Conservation (phyloP, 306 rosid species). For the Vigna angularis region DNA sequence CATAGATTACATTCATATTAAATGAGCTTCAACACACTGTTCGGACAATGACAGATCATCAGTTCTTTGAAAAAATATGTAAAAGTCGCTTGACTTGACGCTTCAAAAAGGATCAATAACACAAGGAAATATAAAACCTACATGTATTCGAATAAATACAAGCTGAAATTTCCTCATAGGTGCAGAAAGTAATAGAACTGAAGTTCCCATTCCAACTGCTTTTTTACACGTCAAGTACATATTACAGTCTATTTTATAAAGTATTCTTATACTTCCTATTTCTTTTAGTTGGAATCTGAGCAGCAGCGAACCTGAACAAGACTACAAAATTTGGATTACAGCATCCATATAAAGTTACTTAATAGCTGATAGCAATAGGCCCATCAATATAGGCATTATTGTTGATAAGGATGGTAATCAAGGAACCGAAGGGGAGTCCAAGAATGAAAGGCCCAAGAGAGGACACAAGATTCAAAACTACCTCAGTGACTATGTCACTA, state of each 20-base stretch:
- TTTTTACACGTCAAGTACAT: neutral
- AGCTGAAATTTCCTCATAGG: conserved; percentile 16
- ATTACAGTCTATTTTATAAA: conserved; percentile 9
- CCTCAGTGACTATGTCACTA: too few relatives aligned
- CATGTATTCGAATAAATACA: neutral
- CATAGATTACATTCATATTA: conserved; percentile 1
- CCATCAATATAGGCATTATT: too few relatives aligned
- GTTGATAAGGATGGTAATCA: too few relatives aligned
- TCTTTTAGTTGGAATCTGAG: conserved; percentile 20
- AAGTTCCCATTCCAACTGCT: conserved; percentile 24
- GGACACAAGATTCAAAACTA: too few relatives aligned
- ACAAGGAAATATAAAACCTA: neutral
- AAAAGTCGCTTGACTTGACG: neutral
- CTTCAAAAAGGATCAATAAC: neutral
- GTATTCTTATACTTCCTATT: neutral
- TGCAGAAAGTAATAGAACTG: conserved; percentile 7
- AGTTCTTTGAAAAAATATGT: neutral
- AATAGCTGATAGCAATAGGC: neutral
- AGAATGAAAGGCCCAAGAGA: too few relatives aligned
- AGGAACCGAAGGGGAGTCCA: too few relatives aligned
- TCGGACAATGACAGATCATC: conserved; percentile 8
- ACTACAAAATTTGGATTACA: conserved; percentile 25
- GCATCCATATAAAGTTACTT: neutral
- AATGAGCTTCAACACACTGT: conserved; percentile 12
- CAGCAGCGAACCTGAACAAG: neutral